Evolutionary conservation across 2,329 filamentous ascomycete genomes (phyloP).

Genomic region (Chrysoporthe austroafricana): DNA sequence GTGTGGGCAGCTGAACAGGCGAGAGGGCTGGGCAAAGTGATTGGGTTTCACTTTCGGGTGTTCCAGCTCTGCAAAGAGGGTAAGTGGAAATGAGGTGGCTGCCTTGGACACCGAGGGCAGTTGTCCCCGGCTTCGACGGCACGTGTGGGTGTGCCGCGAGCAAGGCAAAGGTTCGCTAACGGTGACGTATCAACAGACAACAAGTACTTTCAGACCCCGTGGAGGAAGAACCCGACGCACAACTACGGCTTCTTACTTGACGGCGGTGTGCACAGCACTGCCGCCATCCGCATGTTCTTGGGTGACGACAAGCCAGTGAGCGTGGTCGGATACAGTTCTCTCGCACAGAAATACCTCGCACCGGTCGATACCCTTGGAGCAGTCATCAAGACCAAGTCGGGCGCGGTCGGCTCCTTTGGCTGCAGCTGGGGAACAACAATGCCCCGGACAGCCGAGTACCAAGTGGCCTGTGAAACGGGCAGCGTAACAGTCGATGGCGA

Average conservation of each 20-base stretch:
- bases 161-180: background rate
- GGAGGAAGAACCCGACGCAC: constrained; percentile 69
- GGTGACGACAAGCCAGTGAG: constrained; percentile 46
- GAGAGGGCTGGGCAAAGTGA: constrained; percentile 55
- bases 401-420: constrained; percentile 59
- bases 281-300: constrained; percentile 62
- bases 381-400: constrained; percentile 56
- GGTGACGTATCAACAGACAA: constrained; percentile 30
- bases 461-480: constrained; percentile 62
- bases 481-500: constrained; percentile 54
- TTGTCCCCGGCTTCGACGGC: background rate
- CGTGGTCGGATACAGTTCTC: constrained; percentile 58
- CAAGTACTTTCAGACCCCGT: constrained; percentile 52
- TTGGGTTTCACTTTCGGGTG: constrained; percentile 47
- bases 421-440: constrained; percentile 62
- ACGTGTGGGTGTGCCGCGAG: background rate
- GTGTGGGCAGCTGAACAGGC: constrained; percentile 54
- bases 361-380: constrained; percentile 68
- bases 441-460: constrained; percentile 53
- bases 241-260: constrained; percentile 76
- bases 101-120: background rate
- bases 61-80: constrained; percentile 44
- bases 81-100: background rate
- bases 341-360: constrained; percentile 57
- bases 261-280: constrained; percentile 71